Evolutionary conservation across 139 green algal species (phyloP), one percentile per base, ranked within the genome.

Genomic region (Picochlorum costavermella): DNA sequence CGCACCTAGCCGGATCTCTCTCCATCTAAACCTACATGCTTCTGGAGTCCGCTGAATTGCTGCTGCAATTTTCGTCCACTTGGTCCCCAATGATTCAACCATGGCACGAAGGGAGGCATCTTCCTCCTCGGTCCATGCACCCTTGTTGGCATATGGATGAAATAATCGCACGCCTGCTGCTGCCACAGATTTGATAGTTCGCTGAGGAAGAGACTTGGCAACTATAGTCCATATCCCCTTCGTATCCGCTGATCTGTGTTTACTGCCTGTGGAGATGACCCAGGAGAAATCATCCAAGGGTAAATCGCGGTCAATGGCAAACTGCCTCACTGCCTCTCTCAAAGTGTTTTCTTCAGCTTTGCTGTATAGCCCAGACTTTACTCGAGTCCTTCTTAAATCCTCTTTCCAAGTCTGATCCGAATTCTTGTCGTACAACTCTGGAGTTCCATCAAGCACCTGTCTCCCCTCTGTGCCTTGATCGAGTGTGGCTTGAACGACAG

Each of bases 151-250:
- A 37, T 33, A 12, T 20, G 73, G 48, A 56, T 86, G 66, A 30
- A 87, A 79, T 50, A 88, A 70, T 4, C 81, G 64, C 6, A 68
- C 80, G 26, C 81, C 76, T 26, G 65, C 72, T 3, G 74, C 65
- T 63, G 74, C 85, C 44, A 91, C 77, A 0, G 75, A 62, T 74
- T 90, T 86, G 48, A 68, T 62, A 9, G 73, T 86, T 31, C 85
- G 75, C 26, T 90, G 56, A 2, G 85, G 84, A 58, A 91, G 71
- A 31, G 76, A 76, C 9, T 56, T 50, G 4, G 73, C 68, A 28
- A 86, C 69, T 20, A 44, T 56, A 14, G 62, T 68, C 69, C 73
- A 82, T 31, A 64, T 56, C 1, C 74, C 70, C 2, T 11, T n/a
- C 8, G 28, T 23, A 12, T 75, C 26, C 26, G 81, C 69, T 53